Evolutionary conservation across 202 grass and related monocot species (phyloP).

Genomic region (Musa balbisiana): DNA sequence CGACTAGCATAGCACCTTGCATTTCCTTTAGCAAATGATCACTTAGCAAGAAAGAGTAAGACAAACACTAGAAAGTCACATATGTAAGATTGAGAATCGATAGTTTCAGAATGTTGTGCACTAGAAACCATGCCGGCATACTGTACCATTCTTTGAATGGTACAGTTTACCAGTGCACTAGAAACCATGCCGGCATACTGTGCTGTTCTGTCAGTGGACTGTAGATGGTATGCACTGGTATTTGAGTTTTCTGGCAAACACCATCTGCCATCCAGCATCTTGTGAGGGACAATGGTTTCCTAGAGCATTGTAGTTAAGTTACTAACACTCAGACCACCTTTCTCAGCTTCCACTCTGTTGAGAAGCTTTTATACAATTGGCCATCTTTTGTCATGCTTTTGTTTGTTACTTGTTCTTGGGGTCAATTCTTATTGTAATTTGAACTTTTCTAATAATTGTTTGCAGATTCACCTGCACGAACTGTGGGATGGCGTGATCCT

Average conservation of each 20-base stretch:
- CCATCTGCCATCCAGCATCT: too few relatives aligned
- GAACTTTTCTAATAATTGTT: conserved; percentile 11
- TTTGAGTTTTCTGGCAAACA: too few relatives aligned
- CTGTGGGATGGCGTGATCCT: conserved; percentile 51
- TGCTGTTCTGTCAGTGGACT: too few relatives aligned
- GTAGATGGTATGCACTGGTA: too few relatives aligned
- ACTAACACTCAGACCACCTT: neutral
- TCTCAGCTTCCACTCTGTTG: neutral
- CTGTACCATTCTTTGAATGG: too few relatives aligned
- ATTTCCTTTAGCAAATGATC: neutral
- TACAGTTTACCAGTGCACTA: too few relatives aligned
- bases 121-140: too few relatives aligned
- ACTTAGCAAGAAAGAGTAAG: neutral
- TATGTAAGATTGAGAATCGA: neutral
- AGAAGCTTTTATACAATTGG: neutral
- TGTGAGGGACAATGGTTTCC: too few relatives aligned
- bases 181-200: too few relatives aligned
- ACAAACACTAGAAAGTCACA: neutral
- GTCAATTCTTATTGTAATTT: neutral
- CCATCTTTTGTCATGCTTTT: neutral
- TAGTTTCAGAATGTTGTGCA: neutral
- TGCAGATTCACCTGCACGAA: conserved; percentile 42
- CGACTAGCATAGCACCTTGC: neutral
- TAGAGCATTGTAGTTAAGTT: too few relatives aligned
- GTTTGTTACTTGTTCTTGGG: neutral